Percentiles rank a stretch among this genome's conserved stretches.
Evolutionary conservation across 2,329 filamentous ascomycete genomes (phyloP).

Genomic region (Phialemoniopsis sp.): DNA sequence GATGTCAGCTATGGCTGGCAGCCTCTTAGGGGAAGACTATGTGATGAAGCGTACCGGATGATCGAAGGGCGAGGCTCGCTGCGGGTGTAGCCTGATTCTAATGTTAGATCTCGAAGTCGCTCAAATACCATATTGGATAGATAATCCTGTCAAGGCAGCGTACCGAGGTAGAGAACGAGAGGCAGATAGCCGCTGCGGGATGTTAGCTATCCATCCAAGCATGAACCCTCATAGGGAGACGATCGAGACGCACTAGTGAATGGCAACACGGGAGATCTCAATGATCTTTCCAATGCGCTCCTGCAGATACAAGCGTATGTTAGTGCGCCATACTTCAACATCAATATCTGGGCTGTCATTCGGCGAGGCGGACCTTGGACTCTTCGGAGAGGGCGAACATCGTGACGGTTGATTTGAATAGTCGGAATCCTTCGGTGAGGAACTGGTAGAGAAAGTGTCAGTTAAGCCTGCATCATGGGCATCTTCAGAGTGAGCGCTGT

Average conservation of each 20-base stretch:
- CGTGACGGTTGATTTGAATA: constrained; percentile 19
- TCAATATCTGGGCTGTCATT: background rate
- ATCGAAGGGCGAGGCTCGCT: constrained; percentile 83
- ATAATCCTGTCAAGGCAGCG: constrained; percentile 12
- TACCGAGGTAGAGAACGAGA: constrained; percentile 94
- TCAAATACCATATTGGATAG: background rate
- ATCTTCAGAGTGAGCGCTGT: no score
- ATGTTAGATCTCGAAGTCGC: constrained; percentile 16
- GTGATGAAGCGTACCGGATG: constrained; percentile 42
- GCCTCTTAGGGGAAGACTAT: no score
- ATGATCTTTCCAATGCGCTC: constrained; percentile 98
- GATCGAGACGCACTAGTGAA: constrained; percentile 86
- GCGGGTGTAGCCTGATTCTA: constrained; percentile 73
- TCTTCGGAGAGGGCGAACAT: constrained; percentile 84
- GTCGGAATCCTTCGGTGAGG: no score
- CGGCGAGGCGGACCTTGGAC: constrained; percentile 67
- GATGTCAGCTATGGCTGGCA: constrained; percentile 4
- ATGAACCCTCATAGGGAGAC: background rate
- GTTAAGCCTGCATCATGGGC: no score
- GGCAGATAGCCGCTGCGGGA: constrained; percentile 81
- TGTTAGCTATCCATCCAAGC: constrained; percentile 25
- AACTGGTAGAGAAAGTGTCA: no score
- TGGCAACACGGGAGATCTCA: constrained; percentile 85
- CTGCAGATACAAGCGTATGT: constrained; percentile 37
- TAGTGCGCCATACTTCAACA: constrained; percentile 6